Percentiles rank a stretch among this genome's conserved stretches.
phyloP scores from a whole-genome alignment of 202 grass and related monocot genomes.

The Digitaria exilis region DNA sequence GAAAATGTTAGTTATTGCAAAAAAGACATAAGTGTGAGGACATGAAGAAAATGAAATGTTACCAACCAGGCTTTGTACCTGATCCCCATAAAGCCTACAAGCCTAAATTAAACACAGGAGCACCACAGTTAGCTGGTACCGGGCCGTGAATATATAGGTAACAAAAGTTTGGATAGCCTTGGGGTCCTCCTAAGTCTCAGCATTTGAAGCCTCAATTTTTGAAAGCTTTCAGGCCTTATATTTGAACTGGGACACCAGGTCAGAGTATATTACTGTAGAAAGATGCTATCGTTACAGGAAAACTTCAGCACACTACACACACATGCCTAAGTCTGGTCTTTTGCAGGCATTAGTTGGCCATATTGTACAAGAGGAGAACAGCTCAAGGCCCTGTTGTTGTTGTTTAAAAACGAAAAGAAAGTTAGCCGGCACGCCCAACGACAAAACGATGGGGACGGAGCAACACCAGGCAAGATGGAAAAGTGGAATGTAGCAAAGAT shows the following conservation, averaged over 20 bases:
- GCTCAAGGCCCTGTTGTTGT: conserved; percentile 31
- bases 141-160: background rate
- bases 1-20: conserved; percentile 13
- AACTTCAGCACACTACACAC: conserved; percentile 42
- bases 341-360: conserved; percentile 53
- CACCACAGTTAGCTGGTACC: conserved; percentile 10
- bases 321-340: conserved; percentile 39
- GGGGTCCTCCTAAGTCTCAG: background rate
- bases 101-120: conserved; percentile 32
- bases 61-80: conserved; percentile 29
- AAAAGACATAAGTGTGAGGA: background rate
- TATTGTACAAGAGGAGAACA: conserved; percentile 33
- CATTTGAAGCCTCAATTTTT: conserved; percentile 1
- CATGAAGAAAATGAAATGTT: conserved; percentile 23
- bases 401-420: conserved; percentile 39
- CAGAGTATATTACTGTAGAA: conserved; percentile 40
- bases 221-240: conserved; percentile 31
- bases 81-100: conserved; percentile 30
- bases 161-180: background rate
- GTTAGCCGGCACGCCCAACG: conserved; percentile 43
- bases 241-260: conserved; percentile 39
- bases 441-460: conserved; percentile 41
- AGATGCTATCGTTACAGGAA: conserved; percentile 47
- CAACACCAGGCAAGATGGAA: conserved; percentile 40
- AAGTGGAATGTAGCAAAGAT: conserved; percentile 40